Evolutionary conservation across 2,329 filamentous ascomycete species (phyloP).

Genomic region (Trichoderma polysporum): DNA sequence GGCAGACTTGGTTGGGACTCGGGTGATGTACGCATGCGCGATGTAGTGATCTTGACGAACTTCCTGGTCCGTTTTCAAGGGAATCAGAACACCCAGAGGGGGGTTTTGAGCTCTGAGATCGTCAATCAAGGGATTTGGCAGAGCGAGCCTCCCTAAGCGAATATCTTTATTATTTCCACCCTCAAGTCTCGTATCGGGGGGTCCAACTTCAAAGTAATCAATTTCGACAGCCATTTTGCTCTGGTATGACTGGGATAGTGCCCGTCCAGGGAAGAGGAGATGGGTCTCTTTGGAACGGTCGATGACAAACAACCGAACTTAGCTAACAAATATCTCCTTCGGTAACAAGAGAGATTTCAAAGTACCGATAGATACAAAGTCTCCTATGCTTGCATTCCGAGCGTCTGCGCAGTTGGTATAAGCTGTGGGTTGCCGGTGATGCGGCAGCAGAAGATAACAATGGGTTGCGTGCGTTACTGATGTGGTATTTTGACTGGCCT

Average conservation of each 20-base stretch:
- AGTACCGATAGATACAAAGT: neutral
- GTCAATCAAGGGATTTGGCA: slow-evolving; percentile 41
- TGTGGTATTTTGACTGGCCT: neutral
- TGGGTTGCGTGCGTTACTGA: neutral
- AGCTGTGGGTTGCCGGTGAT: neutral
- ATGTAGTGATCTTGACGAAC: slow-evolving; percentile 58
- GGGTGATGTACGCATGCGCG: slow-evolving; percentile 67
- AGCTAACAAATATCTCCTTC: neutral
- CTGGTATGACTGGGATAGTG: neutral
- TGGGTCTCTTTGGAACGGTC: neutral
- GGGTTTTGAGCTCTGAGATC: slow-evolving; percentile 38
- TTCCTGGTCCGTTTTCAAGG: slow-evolving; percentile 64
- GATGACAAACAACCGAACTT: neutral
- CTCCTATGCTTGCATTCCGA: slow-evolving; percentile 3
- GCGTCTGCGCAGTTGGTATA: neutral
- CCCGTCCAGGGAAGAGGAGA: neutral
- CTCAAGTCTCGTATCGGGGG: slow-evolving; percentile 5
- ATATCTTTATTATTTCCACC: neutral
- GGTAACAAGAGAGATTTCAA: neutral
- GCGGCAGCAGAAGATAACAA: neutral
- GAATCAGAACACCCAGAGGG: slow-evolving; percentile 54
- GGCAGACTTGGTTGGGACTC: slow-evolving; percentile 69
- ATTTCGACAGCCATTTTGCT: slow-evolving; percentile 3
- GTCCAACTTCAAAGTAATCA: neutral
- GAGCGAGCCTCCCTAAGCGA: slow-evolving; percentile 16